Conservation (phyloP, 192 early-diverging fungal genomes). For the Chytriomyces sp. region DNA sequence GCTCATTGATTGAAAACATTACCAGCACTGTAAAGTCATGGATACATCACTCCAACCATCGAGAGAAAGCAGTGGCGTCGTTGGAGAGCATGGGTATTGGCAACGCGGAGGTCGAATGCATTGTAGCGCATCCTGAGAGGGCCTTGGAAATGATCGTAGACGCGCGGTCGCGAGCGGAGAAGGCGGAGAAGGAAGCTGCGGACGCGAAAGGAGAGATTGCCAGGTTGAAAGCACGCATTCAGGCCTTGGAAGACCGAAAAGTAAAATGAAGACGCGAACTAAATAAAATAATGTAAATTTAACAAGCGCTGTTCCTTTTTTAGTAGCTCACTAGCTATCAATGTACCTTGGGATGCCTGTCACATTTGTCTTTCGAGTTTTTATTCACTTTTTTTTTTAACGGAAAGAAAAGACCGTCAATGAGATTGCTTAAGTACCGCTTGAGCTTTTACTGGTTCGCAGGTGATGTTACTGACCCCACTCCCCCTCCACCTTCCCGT, state of each 20-base stretch:
- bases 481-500: not conserved
- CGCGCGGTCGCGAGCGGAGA: constrained; percentile 10
- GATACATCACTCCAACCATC: constrained; percentile 18
- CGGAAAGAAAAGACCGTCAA: not conserved
- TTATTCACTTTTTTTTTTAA: constrained; percentile 4
- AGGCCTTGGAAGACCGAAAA: constrained; percentile 38
- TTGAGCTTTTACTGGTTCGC: no score
- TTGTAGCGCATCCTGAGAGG: constrained; percentile 2
- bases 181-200: constrained; percentile 7
- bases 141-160: constrained; percentile 10
- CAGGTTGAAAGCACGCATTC: constrained; percentile 29
- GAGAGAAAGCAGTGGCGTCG: not conserved
- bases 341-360: no score
- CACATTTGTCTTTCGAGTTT: no score
- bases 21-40: constrained; percentile 19
- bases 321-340: no score
- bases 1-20: constrained; percentile 5
- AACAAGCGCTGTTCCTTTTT: constrained; percentile 2
- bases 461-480: constrained; percentile 11
- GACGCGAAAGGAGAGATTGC: constrained; percentile 26
- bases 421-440: no score
- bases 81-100: not conserved
- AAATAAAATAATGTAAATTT: not conserved
- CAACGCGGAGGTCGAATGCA: not conserved
- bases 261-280: not conserved